Evolutionary conservation across 1,139 yeast genomes (phyloP).

Genomic region (Magnusiomyces paraingens): DNA sequence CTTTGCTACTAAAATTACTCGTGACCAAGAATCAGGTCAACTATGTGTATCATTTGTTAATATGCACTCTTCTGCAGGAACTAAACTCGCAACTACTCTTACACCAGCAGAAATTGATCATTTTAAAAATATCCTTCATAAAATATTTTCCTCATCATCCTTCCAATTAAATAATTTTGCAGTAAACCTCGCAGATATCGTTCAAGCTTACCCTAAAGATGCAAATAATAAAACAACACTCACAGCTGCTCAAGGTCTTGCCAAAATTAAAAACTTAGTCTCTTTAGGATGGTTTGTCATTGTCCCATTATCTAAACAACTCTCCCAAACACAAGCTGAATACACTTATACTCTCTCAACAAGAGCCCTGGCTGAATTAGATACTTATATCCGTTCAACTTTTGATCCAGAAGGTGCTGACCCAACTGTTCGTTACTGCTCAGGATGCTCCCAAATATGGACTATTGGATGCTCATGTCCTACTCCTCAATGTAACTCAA

Average conservation of each 20-base stretch:
- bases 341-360: conserved; percentile 1
- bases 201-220: neutral
- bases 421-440: neutral
- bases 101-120: neutral
- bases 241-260: neutral
- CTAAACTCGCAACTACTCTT: neutral
- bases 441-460: neutral
- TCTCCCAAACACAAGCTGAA: too few relatives aligned
- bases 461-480: neutral
- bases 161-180: neutral
- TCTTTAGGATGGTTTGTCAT: neutral
- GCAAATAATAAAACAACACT: neutral
- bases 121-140: neutral
- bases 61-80: neutral
- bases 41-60: neutral
- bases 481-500: neutral
- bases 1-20: neutral
- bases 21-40: neutral
- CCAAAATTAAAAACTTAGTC: neutral
- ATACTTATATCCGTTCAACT: neutral
- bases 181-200: neutral
- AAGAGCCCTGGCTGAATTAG: neutral
- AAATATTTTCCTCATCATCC: neutral
- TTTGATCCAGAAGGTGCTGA: neutral
- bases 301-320: neutral